Conservation (phyloP, 495 filamentous ascomycete genomes). For the Geopyxis carbonaria region DNA sequence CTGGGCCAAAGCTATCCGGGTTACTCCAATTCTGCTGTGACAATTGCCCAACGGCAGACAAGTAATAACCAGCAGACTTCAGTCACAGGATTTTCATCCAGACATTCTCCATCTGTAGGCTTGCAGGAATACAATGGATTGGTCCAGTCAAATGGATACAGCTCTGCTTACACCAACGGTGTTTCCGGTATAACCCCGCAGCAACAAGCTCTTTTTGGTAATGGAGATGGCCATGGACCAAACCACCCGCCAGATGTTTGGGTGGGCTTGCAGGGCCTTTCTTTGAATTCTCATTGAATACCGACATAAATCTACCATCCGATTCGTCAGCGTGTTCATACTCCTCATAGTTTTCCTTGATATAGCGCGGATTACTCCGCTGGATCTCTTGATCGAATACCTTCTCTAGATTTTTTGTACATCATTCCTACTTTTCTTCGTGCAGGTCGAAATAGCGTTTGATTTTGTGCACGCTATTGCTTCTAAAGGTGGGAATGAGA, state of each 20-base stretch:
- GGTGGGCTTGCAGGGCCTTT: slow-evolving; percentile 23
- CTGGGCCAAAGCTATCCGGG: slow-evolving; percentile 11
- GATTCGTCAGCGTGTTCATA: slow-evolving; percentile 13
- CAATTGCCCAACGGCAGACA: slow-evolving; percentile 5
- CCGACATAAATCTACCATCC: slow-evolving; percentile 6
- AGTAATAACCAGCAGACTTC: slow-evolving; percentile 12
- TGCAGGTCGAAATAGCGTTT: background rate
- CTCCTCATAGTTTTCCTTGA: slow-evolving; percentile 16
- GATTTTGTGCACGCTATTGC: slow-evolving; percentile 3
- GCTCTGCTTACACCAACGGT: slow-evolving; percentile 18
- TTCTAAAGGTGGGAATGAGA: slow-evolving; percentile 9
- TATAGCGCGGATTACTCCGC: slow-evolving; percentile 10
- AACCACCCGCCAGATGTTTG: slow-evolving; percentile 14
- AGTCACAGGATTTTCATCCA: slow-evolving; percentile 13
- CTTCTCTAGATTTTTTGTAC: slow-evolving; percentile 9
- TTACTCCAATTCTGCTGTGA: too few species aligned
- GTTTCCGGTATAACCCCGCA: slow-evolving; percentile 11
- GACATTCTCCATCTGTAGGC: slow-evolving; percentile 17
- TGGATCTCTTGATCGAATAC: slow-evolving; percentile 15
- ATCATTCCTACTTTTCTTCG: slow-evolving; percentile 1
- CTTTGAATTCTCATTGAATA: slow-evolving; percentile 24
- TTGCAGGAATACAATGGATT: too few species aligned
- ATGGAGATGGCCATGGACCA: slow-evolving; percentile 7
- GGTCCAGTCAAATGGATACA: slow-evolving; percentile 20
- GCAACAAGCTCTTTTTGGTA: slow-evolving; percentile 15